Conservation (phyloP, 164 flowering plant genomes). For the Cinnamomum chago region DNA sequence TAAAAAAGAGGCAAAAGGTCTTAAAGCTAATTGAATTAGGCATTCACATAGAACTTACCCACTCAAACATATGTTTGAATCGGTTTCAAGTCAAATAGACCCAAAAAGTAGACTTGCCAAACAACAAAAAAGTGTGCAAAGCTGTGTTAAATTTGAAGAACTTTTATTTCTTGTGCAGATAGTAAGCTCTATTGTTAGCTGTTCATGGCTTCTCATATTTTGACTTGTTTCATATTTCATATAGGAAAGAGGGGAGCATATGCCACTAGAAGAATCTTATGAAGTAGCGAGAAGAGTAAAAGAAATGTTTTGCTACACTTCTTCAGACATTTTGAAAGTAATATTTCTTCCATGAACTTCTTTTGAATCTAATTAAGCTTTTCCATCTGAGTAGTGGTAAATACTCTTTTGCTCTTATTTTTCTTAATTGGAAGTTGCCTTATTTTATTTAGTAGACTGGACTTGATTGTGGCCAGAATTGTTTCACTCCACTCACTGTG, state of each 20-base stretch:
- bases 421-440: too few species aligned
- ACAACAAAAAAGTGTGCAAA: too few species aligned
- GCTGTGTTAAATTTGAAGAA: too few species aligned
- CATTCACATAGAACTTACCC: too few species aligned
- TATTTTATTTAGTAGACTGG: too few species aligned
- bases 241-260: slow-evolving; percentile 99
- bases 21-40: too few species aligned
- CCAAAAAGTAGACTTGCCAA: too few species aligned
- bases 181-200: neutral
- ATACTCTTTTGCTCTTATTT: neutral
- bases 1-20: too few species aligned
- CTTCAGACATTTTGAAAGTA: slow-evolving; percentile 97
- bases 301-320: slow-evolving; percentile 89
- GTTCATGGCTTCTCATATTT: slow-evolving; percentile 8
- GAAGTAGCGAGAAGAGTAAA: slow-evolving; percentile 97
- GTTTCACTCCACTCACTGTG: too few species aligned
- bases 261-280: slow-evolving; percentile 94
- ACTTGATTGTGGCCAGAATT: too few species aligned
- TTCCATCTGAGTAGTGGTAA: neutral
- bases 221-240: slow-evolving; percentile 17
- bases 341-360: neutral
- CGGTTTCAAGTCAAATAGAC: too few species aligned
- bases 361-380: neutral
- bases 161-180: neutral
- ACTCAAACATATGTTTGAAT: too few species aligned